Conservation (phyloP, 2,329 filamentous ascomycete genomes). For the Zymoseptoria ardabiliae region DNA sequence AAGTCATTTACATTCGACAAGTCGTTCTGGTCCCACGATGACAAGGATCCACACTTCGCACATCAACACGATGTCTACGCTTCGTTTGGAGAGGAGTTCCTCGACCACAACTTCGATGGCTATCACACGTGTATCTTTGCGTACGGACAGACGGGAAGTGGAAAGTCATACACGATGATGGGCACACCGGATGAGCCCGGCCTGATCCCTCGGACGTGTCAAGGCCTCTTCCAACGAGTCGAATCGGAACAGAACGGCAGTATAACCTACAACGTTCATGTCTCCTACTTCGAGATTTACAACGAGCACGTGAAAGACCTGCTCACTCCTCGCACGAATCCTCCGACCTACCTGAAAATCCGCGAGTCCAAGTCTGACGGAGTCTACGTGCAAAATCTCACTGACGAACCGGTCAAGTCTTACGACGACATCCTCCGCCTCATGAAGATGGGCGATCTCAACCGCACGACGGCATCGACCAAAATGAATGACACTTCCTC, state of each 20-base stretch:
- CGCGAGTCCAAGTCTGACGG: constrained; percentile 91
- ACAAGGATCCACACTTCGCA: constrained; percentile 74
- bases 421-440: constrained; percentile 79
- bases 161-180: constrained; percentile 99
- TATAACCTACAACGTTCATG: constrained; percentile 92
- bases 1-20: constrained; percentile 95
- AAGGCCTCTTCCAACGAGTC: constrained; percentile 92
- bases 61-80: constrained; percentile 91
- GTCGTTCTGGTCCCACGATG: constrained; percentile 93
- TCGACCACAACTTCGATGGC: constrained; percentile 98
- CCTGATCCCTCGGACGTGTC: constrained; percentile 88
- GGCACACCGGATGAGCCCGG: constrained; percentile 77
- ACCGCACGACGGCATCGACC: constrained; percentile 82
- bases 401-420: constrained; percentile 82
- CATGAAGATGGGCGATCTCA: constrained; percentile 85
- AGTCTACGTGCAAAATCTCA: constrained; percentile 93
- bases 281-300: constrained; percentile 99
- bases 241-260: constrained; percentile 77
- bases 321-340: constrained; percentile 69
- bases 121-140: constrained; percentile 99
- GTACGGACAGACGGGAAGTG: constrained; percentile 94
- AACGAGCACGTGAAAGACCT: constrained; percentile 97
- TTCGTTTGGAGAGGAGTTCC: constrained; percentile 86
- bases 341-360: constrained; percentile 91
- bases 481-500: constrained; percentile 99